Evolutionary conservation across 345 rosid genomes (phyloP).

Genomic region (Hirschfeldia incana): DNA sequence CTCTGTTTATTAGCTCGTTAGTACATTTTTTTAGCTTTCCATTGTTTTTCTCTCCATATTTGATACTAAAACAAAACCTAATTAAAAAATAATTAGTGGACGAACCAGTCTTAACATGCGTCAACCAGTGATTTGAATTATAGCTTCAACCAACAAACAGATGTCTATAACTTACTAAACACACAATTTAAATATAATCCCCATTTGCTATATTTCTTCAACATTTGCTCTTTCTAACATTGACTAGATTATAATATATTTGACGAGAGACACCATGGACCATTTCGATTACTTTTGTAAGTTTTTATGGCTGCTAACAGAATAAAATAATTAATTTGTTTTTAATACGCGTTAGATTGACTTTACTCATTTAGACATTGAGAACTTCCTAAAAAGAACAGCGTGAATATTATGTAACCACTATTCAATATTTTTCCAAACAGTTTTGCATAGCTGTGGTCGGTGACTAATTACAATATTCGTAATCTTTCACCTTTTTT

Average conservation of each 20-base stretch:
- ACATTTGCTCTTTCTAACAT: conserved; percentile 4
- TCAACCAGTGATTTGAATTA: not conserved
- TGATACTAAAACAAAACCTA: not conserved
- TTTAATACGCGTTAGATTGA: not conserved
- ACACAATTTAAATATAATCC: not conserved
- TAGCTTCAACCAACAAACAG: conserved; percentile 1
- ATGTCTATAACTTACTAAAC: not conserved
- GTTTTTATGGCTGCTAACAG: not conserved
- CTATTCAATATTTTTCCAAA: not conserved
- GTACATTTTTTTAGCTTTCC: not conserved
- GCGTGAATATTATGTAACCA: not conserved
- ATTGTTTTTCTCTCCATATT: not conserved
- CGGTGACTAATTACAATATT: conserved; percentile 24
- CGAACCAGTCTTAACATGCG: conserved; percentile 4
- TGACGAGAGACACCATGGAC: conserved; percentile 4
- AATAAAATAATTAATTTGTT: not conserved
- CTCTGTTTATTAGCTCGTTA: not conserved
- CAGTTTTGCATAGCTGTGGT: conserved; percentile 11
- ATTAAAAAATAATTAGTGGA: conserved; percentile 1
- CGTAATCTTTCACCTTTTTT: not conserved
- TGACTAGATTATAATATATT: not conserved
- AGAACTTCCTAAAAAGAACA: not conserved
- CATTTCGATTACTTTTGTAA: not conserved
- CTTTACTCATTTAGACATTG: not conserved
- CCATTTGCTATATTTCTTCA: not conserved